phyloP scores from a whole-genome alignment of 148 eudicot genomes.

The Silene latifolia region DNA sequence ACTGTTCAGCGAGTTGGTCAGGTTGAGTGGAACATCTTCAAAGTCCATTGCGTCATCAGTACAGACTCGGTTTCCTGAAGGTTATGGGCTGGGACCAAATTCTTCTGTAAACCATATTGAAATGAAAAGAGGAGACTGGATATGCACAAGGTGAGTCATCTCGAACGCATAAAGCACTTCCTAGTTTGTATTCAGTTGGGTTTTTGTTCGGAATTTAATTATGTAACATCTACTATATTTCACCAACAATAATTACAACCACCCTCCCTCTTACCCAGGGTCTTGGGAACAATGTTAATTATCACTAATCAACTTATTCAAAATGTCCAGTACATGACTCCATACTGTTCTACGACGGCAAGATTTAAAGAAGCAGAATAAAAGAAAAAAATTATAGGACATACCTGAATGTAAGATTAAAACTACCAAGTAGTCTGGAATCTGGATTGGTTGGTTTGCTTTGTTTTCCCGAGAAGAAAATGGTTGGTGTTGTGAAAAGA shows the following conservation, averaged over 20 bases:
- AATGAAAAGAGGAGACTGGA: conserved; percentile 93
- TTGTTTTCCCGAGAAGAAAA: no score
- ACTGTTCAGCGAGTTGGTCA: conserved; percentile 53
- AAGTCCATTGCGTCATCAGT: conserved; percentile 27
- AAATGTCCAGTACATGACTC: no score
- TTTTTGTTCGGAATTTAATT: background rate
- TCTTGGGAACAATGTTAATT: background rate
- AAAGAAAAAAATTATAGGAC: no score
- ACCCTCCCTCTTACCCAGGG: background rate
- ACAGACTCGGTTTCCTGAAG: conserved; percentile 33
- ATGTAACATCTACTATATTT: background rate
- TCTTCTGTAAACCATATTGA: conserved; percentile 43
- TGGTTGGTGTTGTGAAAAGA: no score
- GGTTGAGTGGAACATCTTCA: conserved; percentile 24
- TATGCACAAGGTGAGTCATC: conserved; percentile 60
- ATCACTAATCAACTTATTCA: no score
- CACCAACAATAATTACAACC: background rate
- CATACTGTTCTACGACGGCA: no score
- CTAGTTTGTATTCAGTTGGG: background rate
- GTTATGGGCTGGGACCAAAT: conserved; percentile 28
- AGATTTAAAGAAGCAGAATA: no score
- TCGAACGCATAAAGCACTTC: background rate
- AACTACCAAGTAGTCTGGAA: no score
- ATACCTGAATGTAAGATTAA: no score
- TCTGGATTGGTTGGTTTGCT: no score